These are phyloP conservation scores for Cladosporium sp. DNA, from an alignment of 2,329 filamentous ascomycete genomes.

Conservation along the genomic window DNA sequence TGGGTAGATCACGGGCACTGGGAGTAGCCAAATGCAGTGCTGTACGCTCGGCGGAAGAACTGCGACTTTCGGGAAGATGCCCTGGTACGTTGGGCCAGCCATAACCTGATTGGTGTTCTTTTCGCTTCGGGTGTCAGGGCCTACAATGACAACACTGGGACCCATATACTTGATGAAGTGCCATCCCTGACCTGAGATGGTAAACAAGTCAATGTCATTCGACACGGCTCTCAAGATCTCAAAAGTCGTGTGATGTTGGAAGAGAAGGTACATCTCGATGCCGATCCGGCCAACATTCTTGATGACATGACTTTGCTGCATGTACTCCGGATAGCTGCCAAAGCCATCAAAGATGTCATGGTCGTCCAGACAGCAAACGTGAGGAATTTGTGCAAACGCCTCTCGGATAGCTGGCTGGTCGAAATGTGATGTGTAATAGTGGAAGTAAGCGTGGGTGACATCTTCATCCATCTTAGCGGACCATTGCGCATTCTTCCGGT, in stretches of 20 bases:
- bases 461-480: constrained; percentile 95
- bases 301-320: constrained; percentile 97
- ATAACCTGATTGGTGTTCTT: constrained; percentile 88
- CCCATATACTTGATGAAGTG: constrained; percentile 97
- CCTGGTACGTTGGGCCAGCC: constrained; percentile 95
- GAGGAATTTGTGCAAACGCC: constrained; percentile 95
- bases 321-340: constrained; percentile 95
- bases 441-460: constrained; percentile 93
- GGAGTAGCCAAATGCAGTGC: constrained; percentile 95
- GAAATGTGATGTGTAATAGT: constrained; percentile 98
- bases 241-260: constrained; percentile 95
- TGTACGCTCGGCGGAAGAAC: constrained; percentile 89
- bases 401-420: constrained; percentile 94
- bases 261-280: constrained; percentile 96
- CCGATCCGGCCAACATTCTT: constrained; percentile 96
- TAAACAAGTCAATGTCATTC: constrained; percentile 90
- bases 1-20: constrained; percentile 88
- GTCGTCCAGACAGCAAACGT: constrained; percentile 89
- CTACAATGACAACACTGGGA: constrained; percentile 84
- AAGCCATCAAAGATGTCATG: constrained; percentile 99
- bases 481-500: constrained; percentile 86
- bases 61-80: constrained; percentile 92
- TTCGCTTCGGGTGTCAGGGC: constrained; percentile 89
- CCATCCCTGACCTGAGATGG: constrained; percentile 95
- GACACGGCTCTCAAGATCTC: constrained; percentile 89